Evolutionary conservation across 2,329 filamentous ascomycete genomes (phyloP).

Genomic region (Phialocephala sp.): DNA sequence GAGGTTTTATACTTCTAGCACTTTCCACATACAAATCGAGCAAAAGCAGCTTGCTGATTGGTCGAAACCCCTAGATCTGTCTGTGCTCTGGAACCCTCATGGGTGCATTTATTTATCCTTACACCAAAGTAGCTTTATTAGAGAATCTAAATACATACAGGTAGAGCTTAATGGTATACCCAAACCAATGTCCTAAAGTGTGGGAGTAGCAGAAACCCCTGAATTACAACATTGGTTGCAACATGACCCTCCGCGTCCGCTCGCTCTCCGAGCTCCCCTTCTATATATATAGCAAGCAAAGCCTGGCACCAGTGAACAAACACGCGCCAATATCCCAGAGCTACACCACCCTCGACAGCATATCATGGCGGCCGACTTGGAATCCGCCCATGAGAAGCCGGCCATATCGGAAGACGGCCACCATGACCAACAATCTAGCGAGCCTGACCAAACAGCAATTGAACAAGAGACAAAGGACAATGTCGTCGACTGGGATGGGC

Average conservation of each 20-base stretch:
- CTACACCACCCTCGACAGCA: slow-evolving; percentile 31
- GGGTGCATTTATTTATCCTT: too few species aligned
- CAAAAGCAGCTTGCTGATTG: too few species aligned
- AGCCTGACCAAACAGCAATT: slow-evolving; percentile 35
- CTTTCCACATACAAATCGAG: too few species aligned
- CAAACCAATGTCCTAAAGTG: too few species aligned
- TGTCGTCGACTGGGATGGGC: slow-evolving; percentile 34
- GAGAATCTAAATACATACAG: too few species aligned
- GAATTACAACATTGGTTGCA: too few species aligned
- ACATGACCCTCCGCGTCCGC: background rate
- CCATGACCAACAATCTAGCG: slow-evolving; percentile 35
- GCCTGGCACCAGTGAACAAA: slow-evolving; percentile 28
- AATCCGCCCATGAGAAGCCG: slow-evolving; percentile 36
- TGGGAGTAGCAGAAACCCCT: too few species aligned
- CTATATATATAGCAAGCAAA: slow-evolving; percentile 31
- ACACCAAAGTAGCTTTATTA: too few species aligned
- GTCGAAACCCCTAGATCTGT: too few species aligned
- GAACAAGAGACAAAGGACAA: slow-evolving; percentile 32
- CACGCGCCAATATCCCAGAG: slow-evolving; percentile 17
- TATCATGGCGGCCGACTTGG: slow-evolving; percentile 37
- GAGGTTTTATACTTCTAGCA: too few species aligned
- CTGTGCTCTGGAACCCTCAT: too few species aligned
- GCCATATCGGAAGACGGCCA: slow-evolving; percentile 34
- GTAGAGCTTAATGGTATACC: too few species aligned
- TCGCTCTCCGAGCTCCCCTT: slow-evolving; percentile 14